These are phyloP conservation scores for Erysiphe pulchra DNA, from an alignment of 2,329 filamentous ascomycete species.

Conservation along the genomic window DNA sequence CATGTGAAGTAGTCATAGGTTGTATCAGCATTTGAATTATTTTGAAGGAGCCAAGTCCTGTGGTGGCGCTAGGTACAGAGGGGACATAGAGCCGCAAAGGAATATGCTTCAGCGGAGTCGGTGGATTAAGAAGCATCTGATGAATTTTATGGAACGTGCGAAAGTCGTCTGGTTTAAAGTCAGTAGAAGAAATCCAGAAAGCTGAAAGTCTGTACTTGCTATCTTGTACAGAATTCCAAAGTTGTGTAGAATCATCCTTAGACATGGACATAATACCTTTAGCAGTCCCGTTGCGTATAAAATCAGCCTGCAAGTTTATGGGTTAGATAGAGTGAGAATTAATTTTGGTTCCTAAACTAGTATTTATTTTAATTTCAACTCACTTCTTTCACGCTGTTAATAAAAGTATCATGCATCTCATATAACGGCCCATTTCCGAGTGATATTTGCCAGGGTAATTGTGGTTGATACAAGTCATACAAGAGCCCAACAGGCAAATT, in stretches of 20 bases:
- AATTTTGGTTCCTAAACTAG: too few species aligned
- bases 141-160: conserved; percentile 48
- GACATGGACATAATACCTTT: conserved; percentile 47
- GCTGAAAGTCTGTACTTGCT: conserved; percentile 18
- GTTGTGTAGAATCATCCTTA: conserved; percentile 37
- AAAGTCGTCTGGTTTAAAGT: conserved; percentile 34
- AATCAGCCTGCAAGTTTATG: conserved; percentile 20
- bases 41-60: conserved; percentile 30
- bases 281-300: conserved; percentile 41
- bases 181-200: not conserved
- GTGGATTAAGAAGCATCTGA: conserved; percentile 48
- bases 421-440: conserved; percentile 29
- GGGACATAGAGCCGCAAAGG: conserved; percentile 74
- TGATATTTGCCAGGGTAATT: conserved; percentile 34
- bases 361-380: not conserved
- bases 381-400: conserved; percentile 42
- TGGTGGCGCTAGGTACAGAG: conserved; percentile 24
- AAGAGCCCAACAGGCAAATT: conserved; percentile 44
- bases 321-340: not conserved
- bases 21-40: conserved; percentile 54
- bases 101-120: conserved; percentile 53
- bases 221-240: conserved; percentile 38
- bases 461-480: conserved; percentile 33
- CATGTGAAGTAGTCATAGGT: conserved; percentile 18
- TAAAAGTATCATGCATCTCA: conserved; percentile 32